Evolutionary conservation across 2,329 filamentous ascomycete species (phyloP).

Genomic region (Colletotrichum karsti): DNA sequence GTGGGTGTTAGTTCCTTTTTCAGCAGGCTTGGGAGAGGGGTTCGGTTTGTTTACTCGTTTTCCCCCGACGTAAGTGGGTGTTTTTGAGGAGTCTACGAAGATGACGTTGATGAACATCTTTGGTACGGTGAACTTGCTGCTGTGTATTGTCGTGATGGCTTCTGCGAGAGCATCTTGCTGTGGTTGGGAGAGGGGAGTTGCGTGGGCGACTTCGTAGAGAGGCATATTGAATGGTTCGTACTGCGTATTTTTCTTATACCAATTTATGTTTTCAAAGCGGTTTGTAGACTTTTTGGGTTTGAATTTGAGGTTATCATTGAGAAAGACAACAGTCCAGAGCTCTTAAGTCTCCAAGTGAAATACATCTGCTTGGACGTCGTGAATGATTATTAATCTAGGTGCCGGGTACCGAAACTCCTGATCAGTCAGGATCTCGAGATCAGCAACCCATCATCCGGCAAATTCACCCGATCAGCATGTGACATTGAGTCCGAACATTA

Average conservation of each 20-base stretch:
- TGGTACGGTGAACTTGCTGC: neutral
- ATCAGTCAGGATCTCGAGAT: no score
- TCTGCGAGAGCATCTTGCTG: neutral
- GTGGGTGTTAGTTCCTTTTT: neutral
- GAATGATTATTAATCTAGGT: no score
- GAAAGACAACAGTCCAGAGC: no score
- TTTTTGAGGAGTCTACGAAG: neutral
- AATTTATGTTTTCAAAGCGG: neutral
- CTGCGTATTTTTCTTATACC: neutral
- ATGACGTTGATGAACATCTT: neutral
- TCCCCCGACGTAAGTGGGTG: neutral
- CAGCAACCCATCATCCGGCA: no score
- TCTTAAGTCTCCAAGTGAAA: no score
- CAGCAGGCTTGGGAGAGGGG: rapidly evolving
- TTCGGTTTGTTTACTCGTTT: neutral
- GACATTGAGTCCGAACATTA: no score
- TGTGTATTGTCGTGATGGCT: neutral
- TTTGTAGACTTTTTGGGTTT: neutral
- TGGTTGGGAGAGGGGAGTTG: neutral
- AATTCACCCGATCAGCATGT: no score
- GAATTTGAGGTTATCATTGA: no score
- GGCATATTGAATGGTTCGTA: neutral
- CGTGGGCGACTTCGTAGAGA: neutral
- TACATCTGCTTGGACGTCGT: no score
- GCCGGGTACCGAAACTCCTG: no score